These are phyloP conservation scores for Kluyveromyces siamensis DNA, from an alignment of 805 yeast species.

Conservation along the genomic window DNA sequence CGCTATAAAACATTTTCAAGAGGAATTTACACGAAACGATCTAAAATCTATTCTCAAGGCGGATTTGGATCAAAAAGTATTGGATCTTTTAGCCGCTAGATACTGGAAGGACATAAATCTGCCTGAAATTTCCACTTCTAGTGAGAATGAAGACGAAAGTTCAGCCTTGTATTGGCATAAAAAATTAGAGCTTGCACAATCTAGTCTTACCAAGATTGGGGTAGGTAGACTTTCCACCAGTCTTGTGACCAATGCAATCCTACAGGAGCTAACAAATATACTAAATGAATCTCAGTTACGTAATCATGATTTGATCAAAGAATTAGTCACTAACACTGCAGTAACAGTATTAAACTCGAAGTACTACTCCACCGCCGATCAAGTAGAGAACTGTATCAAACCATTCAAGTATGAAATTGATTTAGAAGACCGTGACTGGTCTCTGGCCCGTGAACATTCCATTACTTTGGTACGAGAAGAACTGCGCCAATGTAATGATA, in stretches of 20 bases:
- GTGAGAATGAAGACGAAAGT: conserved; percentile 38
- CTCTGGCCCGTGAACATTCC: conserved; percentile 68
- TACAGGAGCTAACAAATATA: conserved; percentile 68
- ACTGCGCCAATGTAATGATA: conserved; percentile 65
- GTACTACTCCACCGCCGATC: conserved; percentile 90
- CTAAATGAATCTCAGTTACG: conserved; percentile 66
- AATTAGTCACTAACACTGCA: conserved; percentile 79
- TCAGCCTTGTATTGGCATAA: conserved; percentile 75
- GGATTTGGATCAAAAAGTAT: conserved; percentile 80
- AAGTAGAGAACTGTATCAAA: conserved; percentile 95
- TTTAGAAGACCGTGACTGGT: conserved; percentile 93
- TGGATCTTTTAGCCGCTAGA: conserved; percentile 78
- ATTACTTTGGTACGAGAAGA: conserved; percentile 72
- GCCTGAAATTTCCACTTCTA: conserved; percentile 41
- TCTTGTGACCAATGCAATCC: conserved; percentile 68
- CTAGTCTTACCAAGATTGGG: conserved; percentile 83
- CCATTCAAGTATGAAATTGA: conserved; percentile 97
- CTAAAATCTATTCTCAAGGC: conserved; percentile 68
- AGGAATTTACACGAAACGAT: conserved; percentile 74
- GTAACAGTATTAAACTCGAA: conserved; percentile 65
- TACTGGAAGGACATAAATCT: conserved; percentile 72
- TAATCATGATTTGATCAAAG: conserved; percentile 79
- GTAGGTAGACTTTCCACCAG: conserved; percentile 85
- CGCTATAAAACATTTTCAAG: conserved; percentile 79
- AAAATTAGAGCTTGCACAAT: conserved; percentile 75